Percentiles rank a stretch among this genome's conserved stretches.
Evolutionary conservation across 768 basidiomycete genomes (phyloP).

Genomic region (Trametes meyenii): DNA sequence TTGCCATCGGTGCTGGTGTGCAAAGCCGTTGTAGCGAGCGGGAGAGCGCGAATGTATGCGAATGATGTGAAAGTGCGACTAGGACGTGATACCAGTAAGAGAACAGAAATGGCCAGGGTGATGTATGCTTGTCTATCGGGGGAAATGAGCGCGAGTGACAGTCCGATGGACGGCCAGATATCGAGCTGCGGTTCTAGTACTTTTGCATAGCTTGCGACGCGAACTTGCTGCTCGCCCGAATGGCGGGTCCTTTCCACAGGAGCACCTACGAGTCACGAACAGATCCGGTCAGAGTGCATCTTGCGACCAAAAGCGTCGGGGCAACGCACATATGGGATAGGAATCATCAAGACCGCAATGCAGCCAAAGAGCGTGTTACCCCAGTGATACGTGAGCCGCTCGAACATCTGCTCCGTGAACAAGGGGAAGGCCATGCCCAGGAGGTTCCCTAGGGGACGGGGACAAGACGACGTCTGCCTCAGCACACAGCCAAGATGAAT

Average conservation of each 20-base stretch:
- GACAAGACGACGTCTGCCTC: background rate
- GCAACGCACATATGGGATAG: constrained; percentile 46
- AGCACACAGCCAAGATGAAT: background rate
- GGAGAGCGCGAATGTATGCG: background rate
- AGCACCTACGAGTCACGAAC: constrained; percentile 22
- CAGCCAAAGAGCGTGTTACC: constrained; percentile 45
- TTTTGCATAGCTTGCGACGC: constrained; percentile 25
- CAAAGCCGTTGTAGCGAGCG: background rate
- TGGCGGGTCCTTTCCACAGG: constrained; percentile 30
- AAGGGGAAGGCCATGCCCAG: constrained; percentile 51
- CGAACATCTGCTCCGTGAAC: constrained; percentile 51
- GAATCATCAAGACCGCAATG: constrained; percentile 46
- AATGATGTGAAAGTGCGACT: background rate
- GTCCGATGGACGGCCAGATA: background rate
- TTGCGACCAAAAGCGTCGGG: background rate
- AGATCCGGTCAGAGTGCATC: background rate
- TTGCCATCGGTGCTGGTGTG: background rate
- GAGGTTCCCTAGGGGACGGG: constrained; percentile 36
- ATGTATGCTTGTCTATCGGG: background rate
- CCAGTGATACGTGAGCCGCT: constrained; percentile 51
- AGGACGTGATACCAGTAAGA: background rate
- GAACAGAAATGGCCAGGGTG: background rate
- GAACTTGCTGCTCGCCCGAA: constrained; percentile 33
- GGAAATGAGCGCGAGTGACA: background rate
- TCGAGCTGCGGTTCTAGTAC: background rate